A percentile compares a stretch with the other conserved stretches of the same genome.
These are phyloP conservation scores for Hirschfeldia incana DNA, from an alignment of 345 rosid species.

Conservation along the genomic window DNA sequence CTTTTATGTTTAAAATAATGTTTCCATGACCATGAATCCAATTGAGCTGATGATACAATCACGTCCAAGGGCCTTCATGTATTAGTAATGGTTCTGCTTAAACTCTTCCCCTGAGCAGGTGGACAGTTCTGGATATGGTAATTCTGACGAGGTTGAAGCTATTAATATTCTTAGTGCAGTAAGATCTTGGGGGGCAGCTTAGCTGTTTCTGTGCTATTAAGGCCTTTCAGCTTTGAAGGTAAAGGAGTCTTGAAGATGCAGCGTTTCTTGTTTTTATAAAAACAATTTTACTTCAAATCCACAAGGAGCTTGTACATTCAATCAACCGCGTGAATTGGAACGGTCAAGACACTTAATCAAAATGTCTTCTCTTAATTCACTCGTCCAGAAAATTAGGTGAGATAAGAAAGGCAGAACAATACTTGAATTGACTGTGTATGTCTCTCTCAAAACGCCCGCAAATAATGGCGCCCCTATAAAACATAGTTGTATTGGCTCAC, in stretches of 20 bases:
- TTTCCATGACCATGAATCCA: too few relatives aligned
- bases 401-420: background rate
- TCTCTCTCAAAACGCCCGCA: background rate
- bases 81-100: constrained; percentile 6
- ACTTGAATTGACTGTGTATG: background rate
- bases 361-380: background rate
- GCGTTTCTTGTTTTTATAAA: background rate
- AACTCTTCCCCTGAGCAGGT: constrained; percentile 46
- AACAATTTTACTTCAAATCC: background rate
- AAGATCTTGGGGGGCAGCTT: constrained; percentile 54
- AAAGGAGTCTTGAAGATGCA: constrained; percentile 83
- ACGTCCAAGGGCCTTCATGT: too few relatives aligned
- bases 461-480: background rate
- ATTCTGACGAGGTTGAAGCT: constrained; percentile 50
- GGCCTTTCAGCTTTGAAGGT: constrained; percentile 96
- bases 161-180: constrained; percentile 59
- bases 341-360: background rate
- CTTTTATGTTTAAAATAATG: too few relatives aligned
- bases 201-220: constrained; percentile 65
- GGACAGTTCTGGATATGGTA: constrained; percentile 78
- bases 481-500: background rate
- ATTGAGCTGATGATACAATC: too few relatives aligned
- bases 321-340: background rate
- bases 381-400: background rate
- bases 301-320: background rate